Conservation (phyloP, 164 flowering plant species). For the Piper betle region DNA sequence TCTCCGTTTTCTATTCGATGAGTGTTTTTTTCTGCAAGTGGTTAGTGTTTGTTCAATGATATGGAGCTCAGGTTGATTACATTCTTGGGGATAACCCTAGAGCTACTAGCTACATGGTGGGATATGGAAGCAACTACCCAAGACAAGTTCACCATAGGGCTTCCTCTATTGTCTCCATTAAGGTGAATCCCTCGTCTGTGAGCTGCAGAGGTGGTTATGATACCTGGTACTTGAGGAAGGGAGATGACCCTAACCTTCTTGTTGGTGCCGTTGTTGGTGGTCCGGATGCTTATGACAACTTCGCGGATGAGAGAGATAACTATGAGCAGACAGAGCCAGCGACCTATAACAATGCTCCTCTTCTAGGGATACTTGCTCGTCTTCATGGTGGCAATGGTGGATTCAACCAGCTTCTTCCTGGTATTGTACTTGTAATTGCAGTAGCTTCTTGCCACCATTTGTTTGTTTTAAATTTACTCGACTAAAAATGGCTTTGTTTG, state of each 20-base stretch:
- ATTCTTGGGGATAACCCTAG: constrained; percentile 94
- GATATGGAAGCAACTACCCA: constrained; percentile 78
- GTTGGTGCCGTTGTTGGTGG: constrained; percentile 87
- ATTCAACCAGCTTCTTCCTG: constrained; percentile 77
- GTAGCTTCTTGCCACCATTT: background rate
- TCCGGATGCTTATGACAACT: constrained; percentile 82
- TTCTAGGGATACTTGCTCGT: constrained; percentile 66
- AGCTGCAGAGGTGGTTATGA: constrained; percentile 81
- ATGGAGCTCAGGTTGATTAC: constrained; percentile 56
- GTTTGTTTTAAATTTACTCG: too few relatives aligned
- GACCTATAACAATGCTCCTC: constrained; percentile 87
- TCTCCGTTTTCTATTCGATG: background rate
- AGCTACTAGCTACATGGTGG: constrained; percentile 92
- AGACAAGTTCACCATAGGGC: constrained; percentile 71
- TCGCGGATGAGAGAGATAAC: constrained; percentile 73
- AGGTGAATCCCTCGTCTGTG: constrained; percentile 48
- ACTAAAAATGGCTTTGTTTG: background rate
- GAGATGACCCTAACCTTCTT: constrained; percentile 69
- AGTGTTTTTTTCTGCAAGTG: background rate
- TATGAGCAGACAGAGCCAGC: constrained; percentile 94
- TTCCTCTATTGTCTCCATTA: constrained; percentile 67
- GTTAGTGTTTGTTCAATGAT: background rate
- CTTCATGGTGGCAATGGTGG: constrained; percentile 47
- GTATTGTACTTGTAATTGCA: constrained; percentile 16
- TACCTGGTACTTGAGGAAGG: constrained; percentile 65